Percentiles rank a stretch among this genome's conserved stretches.
These are phyloP conservation scores for Pythium sukuiense DNA, from an alignment of 352 stramenopile species.

Conservation along the genomic window DNA sequence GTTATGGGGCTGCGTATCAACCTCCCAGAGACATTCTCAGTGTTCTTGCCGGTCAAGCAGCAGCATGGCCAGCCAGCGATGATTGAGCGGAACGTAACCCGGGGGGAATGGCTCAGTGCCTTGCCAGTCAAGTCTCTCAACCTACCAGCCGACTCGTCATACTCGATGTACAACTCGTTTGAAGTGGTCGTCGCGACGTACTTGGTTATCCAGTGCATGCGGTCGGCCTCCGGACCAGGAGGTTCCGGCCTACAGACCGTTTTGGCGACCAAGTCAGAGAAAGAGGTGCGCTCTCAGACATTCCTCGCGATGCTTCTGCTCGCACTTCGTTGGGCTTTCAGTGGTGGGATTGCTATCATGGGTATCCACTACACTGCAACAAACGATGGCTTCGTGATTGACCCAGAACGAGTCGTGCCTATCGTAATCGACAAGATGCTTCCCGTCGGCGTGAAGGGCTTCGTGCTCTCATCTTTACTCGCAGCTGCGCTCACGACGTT, in stretches of 20 bases:
- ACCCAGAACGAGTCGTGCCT: constrained; percentile 70
- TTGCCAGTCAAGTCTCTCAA: constrained; percentile 36
- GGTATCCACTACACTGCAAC: constrained; percentile 66
- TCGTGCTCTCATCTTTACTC: constrained; percentile 67
- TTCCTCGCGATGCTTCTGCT: constrained; percentile 77
- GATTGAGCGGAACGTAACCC: constrained; percentile 51
- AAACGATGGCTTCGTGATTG: constrained; percentile 44
- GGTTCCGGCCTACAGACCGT: constrained; percentile 71
- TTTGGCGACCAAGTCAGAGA: constrained; percentile 77
- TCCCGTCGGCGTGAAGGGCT: constrained; percentile 58
- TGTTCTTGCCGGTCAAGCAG: constrained; percentile 56
- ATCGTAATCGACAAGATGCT: constrained; percentile 79
- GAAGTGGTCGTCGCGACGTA: constrained; percentile 56
- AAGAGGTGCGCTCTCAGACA: constrained; percentile 74
- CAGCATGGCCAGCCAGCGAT: constrained; percentile 36
- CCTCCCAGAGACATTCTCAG: constrained; percentile 50
- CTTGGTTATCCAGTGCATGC: constrained; percentile 63
- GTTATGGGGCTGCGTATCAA: constrained; percentile 57
- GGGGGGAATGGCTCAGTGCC: constrained; percentile 48
- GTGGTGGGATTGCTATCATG: constrained; percentile 66
- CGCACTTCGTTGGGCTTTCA: constrained; percentile 74
- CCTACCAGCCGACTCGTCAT: constrained; percentile 48
- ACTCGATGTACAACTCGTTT: constrained; percentile 81
- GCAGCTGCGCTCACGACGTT: constrained; percentile 79
- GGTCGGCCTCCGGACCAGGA: constrained; percentile 63